Conservation (phyloP, 2,329 filamentous ascomycete species). For the Stenocarpella maydis region DNA sequence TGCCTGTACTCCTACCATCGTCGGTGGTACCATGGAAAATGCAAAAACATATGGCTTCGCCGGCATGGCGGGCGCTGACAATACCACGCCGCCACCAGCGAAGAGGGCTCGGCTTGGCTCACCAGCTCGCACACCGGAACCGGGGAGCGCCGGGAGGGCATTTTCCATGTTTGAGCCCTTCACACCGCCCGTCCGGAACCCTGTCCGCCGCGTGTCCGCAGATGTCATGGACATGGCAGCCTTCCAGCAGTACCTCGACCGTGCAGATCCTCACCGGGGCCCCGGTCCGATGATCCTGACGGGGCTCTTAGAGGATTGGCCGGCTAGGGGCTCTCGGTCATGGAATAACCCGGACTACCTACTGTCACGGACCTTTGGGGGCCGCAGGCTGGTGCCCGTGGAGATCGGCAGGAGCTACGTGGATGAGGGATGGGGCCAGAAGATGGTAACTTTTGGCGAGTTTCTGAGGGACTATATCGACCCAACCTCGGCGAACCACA, state of each 20-base stretch:
- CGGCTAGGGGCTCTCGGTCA: slow-evolving; percentile 70
- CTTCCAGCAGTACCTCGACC: slow-evolving; percentile 69
- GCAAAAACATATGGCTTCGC: not conserved
- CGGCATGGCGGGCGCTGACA: not conserved
- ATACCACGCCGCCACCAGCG: slow-evolving; percentile 4
- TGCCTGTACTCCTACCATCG: slow-evolving; percentile 36
- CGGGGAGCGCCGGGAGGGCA: slow-evolving; percentile 36
- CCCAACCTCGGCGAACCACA: slow-evolving; percentile 36
- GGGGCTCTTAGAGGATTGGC: slow-evolving; percentile 74
- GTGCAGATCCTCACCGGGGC: slow-evolving; percentile 47
- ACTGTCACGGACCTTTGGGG: slow-evolving; percentile 75
- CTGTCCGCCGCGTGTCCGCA: slow-evolving; percentile 51
- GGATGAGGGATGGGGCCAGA: slow-evolving; percentile 84
- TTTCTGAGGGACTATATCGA: slow-evolving; percentile 73
- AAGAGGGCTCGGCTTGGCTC: slow-evolving; percentile 17
- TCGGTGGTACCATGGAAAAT: not conserved
- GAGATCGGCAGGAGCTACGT: slow-evolving; percentile 90
- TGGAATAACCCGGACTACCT: slow-evolving; percentile 83
- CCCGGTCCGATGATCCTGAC: slow-evolving; percentile 75
- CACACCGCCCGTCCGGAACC: slow-evolving; percentile 50
- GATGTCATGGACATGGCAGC: slow-evolving; percentile 58
- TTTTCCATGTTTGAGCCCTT: slow-evolving; percentile 51
- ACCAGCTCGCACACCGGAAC: not conserved
- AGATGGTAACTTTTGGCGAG: slow-evolving; percentile 75
- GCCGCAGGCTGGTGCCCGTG: slow-evolving; percentile 82